Evolutionary conservation across 176 grass and related monocot species (phyloP).

Genomic region (Triticum timopheevii): DNA sequence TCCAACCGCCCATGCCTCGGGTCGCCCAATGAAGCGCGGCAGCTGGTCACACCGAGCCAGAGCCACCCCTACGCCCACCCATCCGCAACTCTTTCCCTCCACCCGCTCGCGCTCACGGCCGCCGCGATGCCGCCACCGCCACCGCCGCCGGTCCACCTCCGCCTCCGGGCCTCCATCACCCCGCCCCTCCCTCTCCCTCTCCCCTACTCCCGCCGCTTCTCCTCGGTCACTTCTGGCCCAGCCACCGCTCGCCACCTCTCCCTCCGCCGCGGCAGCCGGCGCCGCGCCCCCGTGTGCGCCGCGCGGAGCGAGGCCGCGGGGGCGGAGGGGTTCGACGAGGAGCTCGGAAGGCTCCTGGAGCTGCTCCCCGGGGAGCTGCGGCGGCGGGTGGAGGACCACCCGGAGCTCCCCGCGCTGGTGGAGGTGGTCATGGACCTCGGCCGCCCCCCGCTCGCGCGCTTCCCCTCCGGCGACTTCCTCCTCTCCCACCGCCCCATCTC

Average conservation of each 20-base stretch:
- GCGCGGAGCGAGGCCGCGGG: not conserved
- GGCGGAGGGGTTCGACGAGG: constrained; percentile 45
- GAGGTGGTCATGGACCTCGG: constrained; percentile 94
- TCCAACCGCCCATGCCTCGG: not conserved
- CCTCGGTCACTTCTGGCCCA: not conserved
- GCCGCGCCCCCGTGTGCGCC: not conserved
- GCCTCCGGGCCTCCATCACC: constrained; percentile 20
- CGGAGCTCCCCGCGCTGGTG: constrained; percentile 64
- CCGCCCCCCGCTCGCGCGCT: constrained; percentile 63
- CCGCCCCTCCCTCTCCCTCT: not conserved
- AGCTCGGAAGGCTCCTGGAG: constrained; percentile 58
- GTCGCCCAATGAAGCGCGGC: not conserved
- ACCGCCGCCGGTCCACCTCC: constrained; percentile 18
- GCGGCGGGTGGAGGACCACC: constrained; percentile 53
- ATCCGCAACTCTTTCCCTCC: constrained; percentile 24
- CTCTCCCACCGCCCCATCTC: constrained; percentile 61
- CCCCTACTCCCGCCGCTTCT: not conserved
- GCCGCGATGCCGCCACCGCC: not conserved
- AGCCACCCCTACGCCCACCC: not conserved
- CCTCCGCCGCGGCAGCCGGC: not conserved
- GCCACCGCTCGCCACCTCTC: not conserved
- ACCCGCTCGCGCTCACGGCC: constrained; percentile 11
- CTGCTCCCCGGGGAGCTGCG: constrained; percentile 60
- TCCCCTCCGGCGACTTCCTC: constrained; percentile 77
- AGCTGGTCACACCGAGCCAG: not conserved